Base-by-base conservation (phyloP, 2,329 filamentous ascomycete genomes). In the Gliomastix tumulicola region DNA sequence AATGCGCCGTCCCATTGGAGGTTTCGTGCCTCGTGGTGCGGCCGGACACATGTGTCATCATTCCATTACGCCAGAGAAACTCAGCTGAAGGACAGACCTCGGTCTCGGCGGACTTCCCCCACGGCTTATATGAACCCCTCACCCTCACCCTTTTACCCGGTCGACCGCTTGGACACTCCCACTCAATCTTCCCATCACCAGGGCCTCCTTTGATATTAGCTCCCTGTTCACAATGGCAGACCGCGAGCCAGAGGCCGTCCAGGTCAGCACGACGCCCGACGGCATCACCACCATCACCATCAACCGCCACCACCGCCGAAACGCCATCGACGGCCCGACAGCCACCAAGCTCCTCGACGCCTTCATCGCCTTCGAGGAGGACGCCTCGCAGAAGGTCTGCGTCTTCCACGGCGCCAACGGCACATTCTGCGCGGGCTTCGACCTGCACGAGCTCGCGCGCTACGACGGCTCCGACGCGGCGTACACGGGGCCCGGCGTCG, bases 281-380 rank as follows among this genome's bases (percentile, higher is more conserved):
- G 71, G 71, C 32, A 71, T 78, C 45, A 71, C 71, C 0, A 68
- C 62, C n/a, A 70, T 78, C 38, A 63, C 67, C n/a, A 64, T 78
- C 43, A 66, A 71, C 50, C 65, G 72, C n/a, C 57, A 59, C 0
- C 50, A 65, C 11, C 58, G 63, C 18, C 63, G 65, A 35, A 78
- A 78, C 46, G 74, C 72, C 11, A 62, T 78, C 28, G 62, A 77
- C 43, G 51, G 57, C 3, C 40, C 57, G 3, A 74, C 73, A 5
- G 71, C 64, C 4, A 53, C 53, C 21, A 62, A 63, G 23, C 62
- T 79, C 6, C 65, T 66, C 19, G 47, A 59, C 1, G 66, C 69
- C 6, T 64, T 78, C 44, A 46, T 64, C 2, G 46, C 46, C 7
- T 78, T 75, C 41, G 71, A 77, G 42, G 46, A 54, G 12, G 70